Evolutionary conservation across 148 eudicot species (phyloP).

Genomic region (Camellia sinensis): DNA sequence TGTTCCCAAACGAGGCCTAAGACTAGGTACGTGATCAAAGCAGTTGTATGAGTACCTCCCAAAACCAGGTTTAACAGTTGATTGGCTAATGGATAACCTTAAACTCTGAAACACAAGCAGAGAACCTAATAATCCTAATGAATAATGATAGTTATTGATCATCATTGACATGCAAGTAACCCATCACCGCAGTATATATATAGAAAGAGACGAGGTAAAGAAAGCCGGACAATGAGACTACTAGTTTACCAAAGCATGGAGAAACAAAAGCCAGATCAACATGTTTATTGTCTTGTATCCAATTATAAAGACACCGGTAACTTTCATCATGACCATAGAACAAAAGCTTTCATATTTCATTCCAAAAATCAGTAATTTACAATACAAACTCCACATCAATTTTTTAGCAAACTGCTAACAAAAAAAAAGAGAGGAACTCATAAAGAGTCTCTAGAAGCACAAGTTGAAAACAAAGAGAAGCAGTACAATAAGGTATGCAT

Average conservation of each 20-base stretch:
- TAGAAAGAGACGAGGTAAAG: neutral
- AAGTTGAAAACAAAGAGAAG: constrained; percentile 3
- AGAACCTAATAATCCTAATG: neutral
- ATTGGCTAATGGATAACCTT: no score
- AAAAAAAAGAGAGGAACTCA: no score
- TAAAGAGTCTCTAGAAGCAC: neutral
- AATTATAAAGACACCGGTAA: no score
- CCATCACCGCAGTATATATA: neutral
- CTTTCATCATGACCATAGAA: neutral
- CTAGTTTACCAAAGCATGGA: neutral
- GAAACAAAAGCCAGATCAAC: neutral
- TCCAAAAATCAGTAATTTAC: neutral
- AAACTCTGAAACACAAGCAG: neutral
- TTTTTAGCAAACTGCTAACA: neutral
- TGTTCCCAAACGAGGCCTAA: no score
- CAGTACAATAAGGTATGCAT: constrained; percentile 17
- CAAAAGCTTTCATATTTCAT: neutral
- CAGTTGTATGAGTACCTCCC: neutral
- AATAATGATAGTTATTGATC: neutral
- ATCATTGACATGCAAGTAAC: neutral
- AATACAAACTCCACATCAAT: neutral
- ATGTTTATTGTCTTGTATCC: neutral
- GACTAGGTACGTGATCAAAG: neutral
- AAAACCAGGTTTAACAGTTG: neutral
- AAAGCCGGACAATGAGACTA: neutral